Percentiles rank a stretch among this genome's conserved stretches.
Evolutionary conservation across 2,329 filamentous ascomycete genomes (phyloP).

Genomic region (Fusarium denticulatum): DNA sequence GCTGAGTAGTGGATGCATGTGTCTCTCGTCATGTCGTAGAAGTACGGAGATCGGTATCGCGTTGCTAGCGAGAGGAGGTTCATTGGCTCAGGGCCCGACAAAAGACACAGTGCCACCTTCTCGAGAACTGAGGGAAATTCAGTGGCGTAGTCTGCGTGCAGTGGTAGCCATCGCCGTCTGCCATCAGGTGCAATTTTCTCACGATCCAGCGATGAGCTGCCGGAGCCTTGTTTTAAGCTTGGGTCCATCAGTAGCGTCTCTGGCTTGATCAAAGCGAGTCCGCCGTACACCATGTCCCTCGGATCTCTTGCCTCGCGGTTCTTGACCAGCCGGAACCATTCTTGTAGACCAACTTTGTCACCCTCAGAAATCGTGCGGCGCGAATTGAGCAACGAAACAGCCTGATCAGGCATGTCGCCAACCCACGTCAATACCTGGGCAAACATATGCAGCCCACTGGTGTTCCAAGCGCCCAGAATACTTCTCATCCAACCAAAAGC

Average conservation of each 20-base stretch:
- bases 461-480: background rate
- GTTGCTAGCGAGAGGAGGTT: background rate
- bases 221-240: background rate
- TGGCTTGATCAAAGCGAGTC: background rate
- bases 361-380: background rate
- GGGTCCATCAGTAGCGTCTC: background rate
- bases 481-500: background rate
- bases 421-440: background rate
- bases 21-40: background rate
- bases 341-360: background rate
- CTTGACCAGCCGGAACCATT: background rate
- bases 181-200: background rate
- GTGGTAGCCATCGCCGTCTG: background rate
- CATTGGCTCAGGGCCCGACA: background rate
- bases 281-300: background rate
- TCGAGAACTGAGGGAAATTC: background rate
- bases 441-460: background rate
- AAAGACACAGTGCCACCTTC: background rate
- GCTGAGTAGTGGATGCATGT: background rate
- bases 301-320: background rate
- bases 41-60: background rate
- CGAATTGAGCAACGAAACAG: rapidly evolving
- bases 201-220: background rate
- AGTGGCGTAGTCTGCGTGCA: background rate
- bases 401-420: background rate